Evolutionary conservation across 1,284 basidiomycete species (phyloP).

Genomic region (Coniferiporia weirii): DNA sequence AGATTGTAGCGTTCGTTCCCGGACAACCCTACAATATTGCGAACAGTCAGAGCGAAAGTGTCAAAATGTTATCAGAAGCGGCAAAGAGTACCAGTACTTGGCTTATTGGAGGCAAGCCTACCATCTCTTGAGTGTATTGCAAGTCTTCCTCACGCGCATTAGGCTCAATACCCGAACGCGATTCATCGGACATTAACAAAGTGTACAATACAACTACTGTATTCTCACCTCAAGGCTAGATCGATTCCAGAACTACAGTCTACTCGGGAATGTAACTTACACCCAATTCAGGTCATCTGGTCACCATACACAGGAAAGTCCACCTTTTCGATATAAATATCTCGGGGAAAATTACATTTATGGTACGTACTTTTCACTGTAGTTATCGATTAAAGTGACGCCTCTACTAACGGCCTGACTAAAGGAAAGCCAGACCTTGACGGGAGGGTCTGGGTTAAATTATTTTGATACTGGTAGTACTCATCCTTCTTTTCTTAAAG

Average conservation of each 20-base stretch:
- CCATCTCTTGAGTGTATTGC: neutral
- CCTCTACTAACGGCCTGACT: neutral
- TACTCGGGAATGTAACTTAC: too few relatives aligned
- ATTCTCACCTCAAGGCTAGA: slow-evolving; percentile 78
- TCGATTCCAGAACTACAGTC: neutral
- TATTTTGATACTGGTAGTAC: slow-evolving; percentile 81
- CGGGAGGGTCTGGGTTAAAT: slow-evolving; percentile 72
- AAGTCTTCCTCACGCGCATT: neutral
- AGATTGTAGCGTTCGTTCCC: slow-evolving; percentile 62
- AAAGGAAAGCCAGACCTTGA: slow-evolving; percentile 91
- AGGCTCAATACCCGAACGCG: slow-evolving; percentile 90
- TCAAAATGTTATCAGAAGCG: slow-evolving; percentile 76
- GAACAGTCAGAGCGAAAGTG: slow-evolving; percentile 67
- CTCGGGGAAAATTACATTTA: slow-evolving; percentile 94
- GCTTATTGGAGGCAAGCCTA: slow-evolving; percentile 79
- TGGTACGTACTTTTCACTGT: slow-evolving; percentile 41
- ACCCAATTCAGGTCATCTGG: slow-evolving; percentile 43
- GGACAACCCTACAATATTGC: slow-evolving; percentile 54
- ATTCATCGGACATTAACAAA: slow-evolving; percentile 49
- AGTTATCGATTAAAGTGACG: neutral
- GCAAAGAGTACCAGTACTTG: slow-evolving; percentile 83
- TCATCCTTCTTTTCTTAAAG: neutral
- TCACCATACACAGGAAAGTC: slow-evolving; percentile 89
- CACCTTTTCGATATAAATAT: slow-evolving; percentile 99
- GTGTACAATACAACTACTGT: slow-evolving; percentile 94